A percentile compares a stretch with the other conserved stretches of the same genome.
phyloP scores from a whole-genome alignment of 2,329 filamentous ascomycete species.

The Blastomyces percursus region DNA sequence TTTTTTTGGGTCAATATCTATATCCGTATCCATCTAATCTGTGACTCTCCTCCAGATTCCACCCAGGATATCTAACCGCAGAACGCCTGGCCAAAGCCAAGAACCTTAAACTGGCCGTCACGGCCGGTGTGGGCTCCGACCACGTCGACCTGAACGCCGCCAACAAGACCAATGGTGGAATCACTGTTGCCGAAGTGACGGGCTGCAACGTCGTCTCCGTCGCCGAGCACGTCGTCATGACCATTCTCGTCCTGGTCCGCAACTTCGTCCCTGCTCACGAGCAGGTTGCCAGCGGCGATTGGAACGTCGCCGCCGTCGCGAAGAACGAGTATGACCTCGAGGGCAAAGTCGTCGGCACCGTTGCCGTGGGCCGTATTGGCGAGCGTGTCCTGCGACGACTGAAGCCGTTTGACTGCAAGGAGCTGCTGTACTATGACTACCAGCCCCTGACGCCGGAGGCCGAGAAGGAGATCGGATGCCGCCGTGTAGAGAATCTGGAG shows the following conservation, averaged over 20 bases:
- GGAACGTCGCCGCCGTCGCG: constrained; percentile 89
- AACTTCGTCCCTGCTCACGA: constrained; percentile 99
- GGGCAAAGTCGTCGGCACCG: constrained; percentile 94
- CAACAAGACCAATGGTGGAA: constrained; percentile 95
- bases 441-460: constrained; percentile 76
- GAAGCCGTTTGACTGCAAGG: constrained; percentile 98
- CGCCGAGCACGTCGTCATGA: constrained; percentile 98
- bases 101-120: constrained; percentile 96
- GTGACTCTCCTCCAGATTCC: constrained; percentile 54
- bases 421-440: constrained; percentile 99
- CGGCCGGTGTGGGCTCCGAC: constrained; percentile 95
- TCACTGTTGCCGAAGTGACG: constrained; percentile 96
- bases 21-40: neutral
- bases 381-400: constrained; percentile 94
- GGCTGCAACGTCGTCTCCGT: constrained; percentile 98
- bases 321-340: constrained; percentile 99
- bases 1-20: neutral
- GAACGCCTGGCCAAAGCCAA: constrained; percentile 96
- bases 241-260: constrained; percentile 86
- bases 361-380: constrained; percentile 93
- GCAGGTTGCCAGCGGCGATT: constrained; percentile 77
- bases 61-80: constrained; percentile 92
- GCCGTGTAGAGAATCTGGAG: constrained; percentile 78
- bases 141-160: constrained; percentile 95
- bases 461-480: constrained; percentile 92